These are phyloP conservation scores for Immersiella caudata DNA, from an alignment of 495 filamentous ascomycete genomes.

Conservation along the genomic window DNA sequence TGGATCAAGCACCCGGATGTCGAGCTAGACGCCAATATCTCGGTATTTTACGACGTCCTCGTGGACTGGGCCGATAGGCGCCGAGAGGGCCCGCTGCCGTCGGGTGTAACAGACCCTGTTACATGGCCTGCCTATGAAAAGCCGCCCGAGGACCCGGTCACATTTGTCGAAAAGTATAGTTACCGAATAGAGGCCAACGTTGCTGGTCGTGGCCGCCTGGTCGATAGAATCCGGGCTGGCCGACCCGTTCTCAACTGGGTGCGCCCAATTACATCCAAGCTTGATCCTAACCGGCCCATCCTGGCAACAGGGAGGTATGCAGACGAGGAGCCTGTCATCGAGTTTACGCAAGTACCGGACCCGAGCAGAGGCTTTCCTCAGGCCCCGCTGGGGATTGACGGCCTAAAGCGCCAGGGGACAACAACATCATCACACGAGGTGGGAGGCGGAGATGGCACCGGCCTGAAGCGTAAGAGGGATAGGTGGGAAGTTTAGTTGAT, in stretches of 20 bases:
- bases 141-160: background rate
- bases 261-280: conserved; percentile 2
- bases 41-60: conserved; percentile 1
- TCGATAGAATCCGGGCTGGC: conserved; percentile 4
- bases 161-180: background rate
- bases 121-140: background rate
- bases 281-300: conserved; percentile 2
- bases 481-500: conserved; percentile 1
- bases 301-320: background rate
- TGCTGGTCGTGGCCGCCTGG: background rate
- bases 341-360: background rate
- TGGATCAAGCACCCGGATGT: conserved; percentile 1
- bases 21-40: conserved; percentile 2
- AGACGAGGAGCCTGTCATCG: background rate
- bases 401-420: background rate
- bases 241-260: conserved; percentile 1
- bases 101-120: background rate
- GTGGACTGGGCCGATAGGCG: background rate
- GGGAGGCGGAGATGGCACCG: background rate
- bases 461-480: background rate
- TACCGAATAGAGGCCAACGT: background rate
- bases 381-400: background rate
- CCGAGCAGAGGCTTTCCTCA: conserved; percentile 8
- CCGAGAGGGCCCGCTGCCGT: conserved; percentile 2
- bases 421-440: conserved; percentile 4